Evolutionary conservation across 2,329 filamentous ascomycete species (phyloP).

Genomic region (Truncatella angustata): DNA sequence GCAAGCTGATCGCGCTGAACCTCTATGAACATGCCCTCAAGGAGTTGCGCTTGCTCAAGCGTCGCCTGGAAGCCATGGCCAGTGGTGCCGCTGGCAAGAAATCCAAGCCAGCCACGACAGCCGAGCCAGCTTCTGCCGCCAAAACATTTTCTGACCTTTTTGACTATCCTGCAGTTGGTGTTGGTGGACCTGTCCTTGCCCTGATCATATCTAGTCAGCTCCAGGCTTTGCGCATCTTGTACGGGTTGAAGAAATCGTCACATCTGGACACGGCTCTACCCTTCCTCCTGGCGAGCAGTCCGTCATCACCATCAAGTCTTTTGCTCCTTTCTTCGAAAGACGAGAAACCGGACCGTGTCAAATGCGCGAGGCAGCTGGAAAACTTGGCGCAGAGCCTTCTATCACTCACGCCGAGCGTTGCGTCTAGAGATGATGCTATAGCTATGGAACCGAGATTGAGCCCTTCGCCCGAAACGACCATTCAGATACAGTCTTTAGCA

Average conservation of each 20-base stretch:
- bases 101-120: conserved; percentile 28
- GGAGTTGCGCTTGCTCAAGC: conserved; percentile 66
- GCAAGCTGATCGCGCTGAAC: conserved; percentile 63
- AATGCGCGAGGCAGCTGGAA: conserved; percentile 65
- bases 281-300: conserved; percentile 49
- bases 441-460: conserved; percentile 54
- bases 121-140: conserved; percentile 35
- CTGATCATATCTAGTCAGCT: conserved; percentile 64
- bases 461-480: conserved; percentile 53
- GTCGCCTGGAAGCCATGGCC: conserved; percentile 50
- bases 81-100: conserved; percentile 20
- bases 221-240: conserved; percentile 63
- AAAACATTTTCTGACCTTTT: conserved; percentile 58
- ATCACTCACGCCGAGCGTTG: conserved; percentile 65
- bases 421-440: conserved; percentile 57
- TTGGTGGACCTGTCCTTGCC: conserved; percentile 42
- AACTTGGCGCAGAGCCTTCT: conserved; percentile 63
- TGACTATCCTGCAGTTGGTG: conserved; percentile 50
- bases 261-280: conserved; percentile 57
- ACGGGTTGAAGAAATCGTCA: conserved; percentile 56
- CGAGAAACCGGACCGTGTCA: conserved; percentile 47
- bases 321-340: conserved; percentile 46
- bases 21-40: conserved; percentile 67
- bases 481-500: conserved; percentile 64
- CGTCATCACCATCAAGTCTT: conserved; percentile 58